phyloP scores from a whole-genome alignment of 257 asterid genomes.

The Verbascum thapsus region DNA sequence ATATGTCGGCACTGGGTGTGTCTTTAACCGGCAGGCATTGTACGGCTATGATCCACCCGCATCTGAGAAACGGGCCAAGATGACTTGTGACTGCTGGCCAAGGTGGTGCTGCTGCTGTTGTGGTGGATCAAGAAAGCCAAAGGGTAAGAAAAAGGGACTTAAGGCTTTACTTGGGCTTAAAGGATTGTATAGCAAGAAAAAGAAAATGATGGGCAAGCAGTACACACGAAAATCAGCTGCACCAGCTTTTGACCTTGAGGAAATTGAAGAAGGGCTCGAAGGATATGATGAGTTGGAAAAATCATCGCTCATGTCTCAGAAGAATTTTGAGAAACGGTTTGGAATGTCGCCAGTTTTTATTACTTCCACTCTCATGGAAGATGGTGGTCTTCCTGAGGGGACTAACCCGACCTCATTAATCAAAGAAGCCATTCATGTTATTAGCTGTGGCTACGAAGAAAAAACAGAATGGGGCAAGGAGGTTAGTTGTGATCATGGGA shows the following conservation, averaged over 20 bases:
- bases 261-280: slow-evolving; percentile 85
- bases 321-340: slow-evolving; percentile 75
- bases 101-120: slow-evolving; percentile 81
- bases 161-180: slow-evolving; percentile 62
- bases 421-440: slow-evolving; percentile 89
- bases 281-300: slow-evolving; percentile 87
- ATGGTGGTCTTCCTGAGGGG: slow-evolving; percentile 80
- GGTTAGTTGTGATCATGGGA: slow-evolving; percentile 39
- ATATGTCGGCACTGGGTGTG: slow-evolving; percentile 82
- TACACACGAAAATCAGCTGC: slow-evolving; percentile 58
- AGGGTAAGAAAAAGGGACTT: slow-evolving; percentile 67
- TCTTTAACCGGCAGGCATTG: slow-evolving; percentile 75
- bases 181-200: slow-evolving; percentile 55
- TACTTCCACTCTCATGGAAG: slow-evolving; percentile 79
- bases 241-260: slow-evolving; percentile 72
- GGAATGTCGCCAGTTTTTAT: slow-evolving; percentile 85
- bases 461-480: slow-evolving; percentile 95
- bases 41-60: slow-evolving; percentile 84
- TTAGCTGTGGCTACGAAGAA: slow-evolving; percentile 86
- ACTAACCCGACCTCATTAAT: slow-evolving; percentile 57
- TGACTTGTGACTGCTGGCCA: slow-evolving; percentile 92
- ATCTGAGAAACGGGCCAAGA: slow-evolving; percentile 69
- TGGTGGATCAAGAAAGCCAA: slow-evolving; percentile 67
- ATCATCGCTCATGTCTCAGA: slow-evolving; percentile 88
- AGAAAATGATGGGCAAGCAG: slow-evolving; percentile 68